A percentile compares a stretch with the other conserved stretches of the same genome.
Conservation (phyloP, 2,329 filamentous ascomycete genomes). For the Huntiella moniliformis region DNA sequence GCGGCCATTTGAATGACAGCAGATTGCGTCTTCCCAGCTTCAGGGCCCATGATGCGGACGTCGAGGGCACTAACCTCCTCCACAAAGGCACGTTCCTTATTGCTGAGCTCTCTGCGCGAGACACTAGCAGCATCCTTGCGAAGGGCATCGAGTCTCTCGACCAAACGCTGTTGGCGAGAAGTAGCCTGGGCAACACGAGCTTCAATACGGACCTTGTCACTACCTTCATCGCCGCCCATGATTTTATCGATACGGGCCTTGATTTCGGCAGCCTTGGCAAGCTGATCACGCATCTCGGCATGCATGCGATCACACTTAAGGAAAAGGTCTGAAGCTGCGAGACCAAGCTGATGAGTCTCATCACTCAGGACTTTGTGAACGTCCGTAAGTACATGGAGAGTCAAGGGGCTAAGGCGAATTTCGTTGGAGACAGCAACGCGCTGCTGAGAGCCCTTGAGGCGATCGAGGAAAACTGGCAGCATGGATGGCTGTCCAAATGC, state of each 20-base stretch:
- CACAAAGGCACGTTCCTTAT: conserved; percentile 27
- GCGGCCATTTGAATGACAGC: background rate
- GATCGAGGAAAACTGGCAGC: conserved; percentile 36
- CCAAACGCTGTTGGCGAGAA: conserved; percentile 36
- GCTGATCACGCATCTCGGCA: conserved; percentile 47
- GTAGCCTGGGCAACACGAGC: conserved; percentile 33
- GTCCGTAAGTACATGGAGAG: conserved; percentile 52
- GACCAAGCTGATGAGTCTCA: conserved; percentile 49
- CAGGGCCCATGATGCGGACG: conserved; percentile 24
- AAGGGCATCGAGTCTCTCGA: conserved; percentile 40
- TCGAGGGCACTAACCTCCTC: conserved; percentile 37
- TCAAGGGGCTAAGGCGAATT: conserved; percentile 50
- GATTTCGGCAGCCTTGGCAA: conserved; percentile 45
- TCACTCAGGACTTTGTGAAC: conserved; percentile 51
- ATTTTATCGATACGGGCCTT: conserved; percentile 48
- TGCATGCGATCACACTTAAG: conserved; percentile 49
- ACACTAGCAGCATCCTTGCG: conserved; percentile 25
- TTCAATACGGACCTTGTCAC: conserved; percentile 32
- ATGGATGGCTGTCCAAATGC: conserved; percentile 38
- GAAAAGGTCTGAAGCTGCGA: conserved; percentile 56
- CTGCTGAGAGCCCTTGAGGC: conserved; percentile 39
- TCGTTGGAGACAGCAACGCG: conserved; percentile 46
- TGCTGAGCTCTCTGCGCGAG: conserved; percentile 24
- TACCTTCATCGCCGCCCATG: conserved; percentile 29
- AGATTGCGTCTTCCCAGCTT: conserved; percentile 6